Conservation (phyloP, 2,329 filamentous ascomycete genomes). For the Xylaria sp. region DNA sequence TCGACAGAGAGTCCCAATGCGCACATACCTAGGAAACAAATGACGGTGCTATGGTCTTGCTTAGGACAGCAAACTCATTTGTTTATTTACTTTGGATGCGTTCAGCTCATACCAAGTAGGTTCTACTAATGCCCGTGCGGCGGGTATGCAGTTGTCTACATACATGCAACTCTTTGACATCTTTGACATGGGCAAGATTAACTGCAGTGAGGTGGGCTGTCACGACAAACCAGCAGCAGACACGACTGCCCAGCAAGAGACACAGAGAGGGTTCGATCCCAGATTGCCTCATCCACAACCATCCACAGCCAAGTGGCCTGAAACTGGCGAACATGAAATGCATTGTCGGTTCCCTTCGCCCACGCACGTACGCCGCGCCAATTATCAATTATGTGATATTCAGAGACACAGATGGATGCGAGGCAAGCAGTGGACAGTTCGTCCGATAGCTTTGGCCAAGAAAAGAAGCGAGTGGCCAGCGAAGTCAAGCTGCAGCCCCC, state of each 20-base stretch:
- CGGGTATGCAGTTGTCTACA: slow-evolving; percentile 7
- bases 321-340: not conserved
- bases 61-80: not conserved
- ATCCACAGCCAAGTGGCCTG: not conserved
- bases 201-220: not conserved
- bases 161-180: slow-evolving; percentile 11
- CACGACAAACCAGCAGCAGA: not conserved
- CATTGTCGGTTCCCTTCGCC: not conserved
- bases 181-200: not conserved
- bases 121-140: slow-evolving; percentile 2
- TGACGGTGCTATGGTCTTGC: not conserved
- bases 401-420: no score
- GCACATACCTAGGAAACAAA: not conserved
- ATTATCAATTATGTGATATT: no score
- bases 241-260: not conserved
- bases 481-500: slow-evolving; percentile 8
- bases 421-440: not conserved
- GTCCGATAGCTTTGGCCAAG: slow-evolving; percentile 15
- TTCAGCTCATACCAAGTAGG: not conserved
- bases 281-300: not conserved
- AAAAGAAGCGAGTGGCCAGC: slow-evolving; percentile 1
- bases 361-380: not conserved
- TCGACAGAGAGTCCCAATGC: not conserved
- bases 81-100: not conserved
- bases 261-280: not conserved